Conservation (phyloP, 2,329 filamentous ascomycete genomes). For the Penicillium thymicola region DNA sequence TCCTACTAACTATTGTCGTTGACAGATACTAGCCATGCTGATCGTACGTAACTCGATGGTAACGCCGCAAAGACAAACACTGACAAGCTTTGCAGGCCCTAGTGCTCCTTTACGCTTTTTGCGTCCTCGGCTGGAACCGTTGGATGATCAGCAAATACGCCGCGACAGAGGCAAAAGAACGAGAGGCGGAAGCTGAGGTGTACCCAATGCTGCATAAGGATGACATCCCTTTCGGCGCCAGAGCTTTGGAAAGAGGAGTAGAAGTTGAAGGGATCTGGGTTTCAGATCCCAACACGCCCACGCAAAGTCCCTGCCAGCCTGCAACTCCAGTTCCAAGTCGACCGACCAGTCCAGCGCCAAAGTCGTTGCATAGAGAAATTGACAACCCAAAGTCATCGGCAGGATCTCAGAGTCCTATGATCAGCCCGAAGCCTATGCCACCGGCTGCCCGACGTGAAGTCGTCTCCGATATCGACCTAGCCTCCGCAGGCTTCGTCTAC, state of each 20-base stretch:
- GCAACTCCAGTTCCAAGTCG: conserved; percentile 23
- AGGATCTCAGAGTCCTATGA: neutral
- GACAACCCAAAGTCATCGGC: neutral
- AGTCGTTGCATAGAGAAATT: neutral
- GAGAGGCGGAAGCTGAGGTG: conserved; percentile 51
- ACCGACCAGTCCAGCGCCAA: conserved; percentile 10
- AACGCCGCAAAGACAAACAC: neutral
- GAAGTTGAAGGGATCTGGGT: conserved; percentile 85
- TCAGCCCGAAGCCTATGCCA: neutral
- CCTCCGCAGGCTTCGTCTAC: conserved; percentile 7
- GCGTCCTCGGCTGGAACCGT: conserved; percentile 59
- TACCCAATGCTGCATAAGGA: conserved; percentile 53
- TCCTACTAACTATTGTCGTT: conserved; percentile 15
- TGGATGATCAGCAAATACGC: conserved; percentile 61
- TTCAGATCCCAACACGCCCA: conserved; percentile 48
- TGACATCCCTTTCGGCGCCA: conserved; percentile 80
- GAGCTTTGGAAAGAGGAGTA: conserved; percentile 77
- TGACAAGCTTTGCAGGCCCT: conserved; percentile 46
- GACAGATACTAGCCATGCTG: conserved; percentile 66
- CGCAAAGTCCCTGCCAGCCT: conserved; percentile 21
- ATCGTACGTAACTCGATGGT: conserved; percentile 50
- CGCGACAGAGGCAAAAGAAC: conserved; percentile 64
- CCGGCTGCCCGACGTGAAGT: neutral
- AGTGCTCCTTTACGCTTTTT: conserved; percentile 65
- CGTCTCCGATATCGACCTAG: conserved; percentile 3